phyloP scores from a whole-genome alignment of 2,329 filamentous ascomycete species.

The Claviceps spartinae region DNA sequence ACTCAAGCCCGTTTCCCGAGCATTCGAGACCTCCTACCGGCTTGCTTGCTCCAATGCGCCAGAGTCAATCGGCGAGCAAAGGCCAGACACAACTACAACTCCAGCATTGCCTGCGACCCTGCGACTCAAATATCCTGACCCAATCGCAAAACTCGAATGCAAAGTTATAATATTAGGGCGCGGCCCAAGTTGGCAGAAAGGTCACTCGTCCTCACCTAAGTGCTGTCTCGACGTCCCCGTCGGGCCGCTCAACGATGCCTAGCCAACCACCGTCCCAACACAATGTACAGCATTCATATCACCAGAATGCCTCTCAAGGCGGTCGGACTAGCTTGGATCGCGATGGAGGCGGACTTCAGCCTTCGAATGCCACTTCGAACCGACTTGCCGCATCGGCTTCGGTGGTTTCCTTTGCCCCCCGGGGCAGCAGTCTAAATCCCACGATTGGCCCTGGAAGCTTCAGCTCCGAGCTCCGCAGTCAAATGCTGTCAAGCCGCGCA shows the following conservation, averaged over 20 bases:
- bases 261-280: slow-evolving; percentile 23
- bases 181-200: slow-evolving; percentile 26
- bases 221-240: slow-evolving; percentile 17
- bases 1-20: too few species aligned
- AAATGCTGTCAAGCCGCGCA: slow-evolving; percentile 32
- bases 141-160: slow-evolving; percentile 22
- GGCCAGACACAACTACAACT: background rate
- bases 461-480: slow-evolving; percentile 70
- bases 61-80: background rate
- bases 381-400: slow-evolving; percentile 41
- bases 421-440: slow-evolving; percentile 56
- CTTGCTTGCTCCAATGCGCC: background rate
- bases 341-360: slow-evolving; percentile 36
- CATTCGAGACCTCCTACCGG: background rate
- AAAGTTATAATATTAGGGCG: slow-evolving; percentile 19
- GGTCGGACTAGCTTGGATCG: slow-evolving; percentile 38
- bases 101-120: background rate
- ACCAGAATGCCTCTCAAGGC: slow-evolving; percentile 18
- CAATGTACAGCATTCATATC: slow-evolving; percentile 20
- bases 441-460: slow-evolving; percentile 71
- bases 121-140: background rate
- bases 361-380: slow-evolving; percentile 27
- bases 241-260: slow-evolving; percentile 19
- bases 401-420: slow-evolving; percentile 48
- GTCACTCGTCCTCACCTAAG: slow-evolving; percentile 20